Base-by-base conservation (phyloP, 192 early-diverging fungal species). In the Gonapodya prolifera region DNA sequence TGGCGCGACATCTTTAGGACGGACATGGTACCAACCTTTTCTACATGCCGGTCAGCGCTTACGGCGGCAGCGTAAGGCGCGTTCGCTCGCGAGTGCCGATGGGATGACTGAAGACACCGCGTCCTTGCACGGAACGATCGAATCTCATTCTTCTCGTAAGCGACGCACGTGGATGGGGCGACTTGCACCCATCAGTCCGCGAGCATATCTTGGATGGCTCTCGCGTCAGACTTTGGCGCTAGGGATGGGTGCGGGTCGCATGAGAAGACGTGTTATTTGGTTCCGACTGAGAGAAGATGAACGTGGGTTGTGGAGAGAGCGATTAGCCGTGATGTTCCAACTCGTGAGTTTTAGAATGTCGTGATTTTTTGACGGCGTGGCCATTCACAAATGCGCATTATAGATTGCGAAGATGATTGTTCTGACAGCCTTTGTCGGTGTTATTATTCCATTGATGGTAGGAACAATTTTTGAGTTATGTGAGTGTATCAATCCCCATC, bases 401-500 rank as follows among this genome's bases (percentile, higher is more conserved):
- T 61, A 61, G 45, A 61, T 23, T 61, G 45, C 45, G 23, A 61
- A 61, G 23, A 23, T 23, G 23, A 61, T 23, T 23, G 45, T 61
- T 8, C 81, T 93, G 34, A 78, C 76, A 36, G 1, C 86, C 1
- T 75, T 79, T 34, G 83, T 92, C 69, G 91, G 91, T 33, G n/a
- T 94, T 2, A 71, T 93, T 23, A 78, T 93, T 13, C 94, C 94
- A 1, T 80, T 91, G 35, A 70, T 89, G 1, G 69, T 92, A 0
- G 93, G 93, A 17, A 77, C 93, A 17, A 75, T 92, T 28, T 85
- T 92, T 75, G 91, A 95, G 34, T 77, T 95, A 13, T 61, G 45
- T 61, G 45, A 8, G 45, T 61, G 23, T 61, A 61, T 23, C 8
- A 16, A 23, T 23, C 45, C 23, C 8, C 23, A 23, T 16, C 23